A percentile compares a stretch with the other conserved stretches of the same genome.
Conservation (phyloP, 352 stramenopile species). For the Pythium phragmiticola region DNA sequence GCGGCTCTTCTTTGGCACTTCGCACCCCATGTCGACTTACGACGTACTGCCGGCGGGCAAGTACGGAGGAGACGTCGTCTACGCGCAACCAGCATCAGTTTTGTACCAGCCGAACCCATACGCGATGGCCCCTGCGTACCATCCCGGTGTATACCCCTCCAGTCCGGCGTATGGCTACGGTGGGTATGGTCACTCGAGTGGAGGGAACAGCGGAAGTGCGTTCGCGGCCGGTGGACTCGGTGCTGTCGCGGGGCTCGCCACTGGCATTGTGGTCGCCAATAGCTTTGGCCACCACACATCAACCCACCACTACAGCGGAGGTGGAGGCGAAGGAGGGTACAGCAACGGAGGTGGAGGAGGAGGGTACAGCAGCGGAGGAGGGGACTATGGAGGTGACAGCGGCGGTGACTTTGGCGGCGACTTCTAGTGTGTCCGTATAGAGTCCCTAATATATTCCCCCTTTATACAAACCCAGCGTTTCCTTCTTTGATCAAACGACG, state of each 20-base stretch:
- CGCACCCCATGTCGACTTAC: neutral
- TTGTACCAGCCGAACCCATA: conserved; percentile 6
- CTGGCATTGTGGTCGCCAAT: conserved; percentile 16
- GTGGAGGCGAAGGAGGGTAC: neutral
- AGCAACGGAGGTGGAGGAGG: neutral
- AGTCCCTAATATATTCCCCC: neutral
- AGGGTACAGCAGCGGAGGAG: conserved; percentile 4
- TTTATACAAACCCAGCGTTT: neutral
- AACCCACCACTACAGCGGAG: neutral
- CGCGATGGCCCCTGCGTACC: conserved; percentile 12
- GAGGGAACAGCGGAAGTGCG: neutral
- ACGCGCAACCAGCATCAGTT: neutral
- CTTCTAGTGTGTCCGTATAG: conserved; percentile 1
- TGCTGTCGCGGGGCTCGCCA: conserved; percentile 9
- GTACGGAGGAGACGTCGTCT: conserved; percentile 1
- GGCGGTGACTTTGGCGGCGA: conserved; percentile 16
- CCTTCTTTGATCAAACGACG: conserved; percentile 26
- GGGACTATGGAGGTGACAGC: neutral
- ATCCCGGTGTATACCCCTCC: neutral
- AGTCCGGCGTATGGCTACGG: conserved; percentile 8
- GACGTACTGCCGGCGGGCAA: conserved; percentile 2
- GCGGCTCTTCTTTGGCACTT: conserved; percentile 9
- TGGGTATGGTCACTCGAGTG: conserved; percentile 3
- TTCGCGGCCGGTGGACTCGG: conserved; percentile 5
- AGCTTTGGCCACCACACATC: conserved; percentile 11